A percentile compares a stretch with the other conserved stretches of the same genome.
These are phyloP conservation scores for Tetrastigma voinierianum DNA, from an alignment of 164 flowering plant species.

Conservation along the genomic window DNA sequence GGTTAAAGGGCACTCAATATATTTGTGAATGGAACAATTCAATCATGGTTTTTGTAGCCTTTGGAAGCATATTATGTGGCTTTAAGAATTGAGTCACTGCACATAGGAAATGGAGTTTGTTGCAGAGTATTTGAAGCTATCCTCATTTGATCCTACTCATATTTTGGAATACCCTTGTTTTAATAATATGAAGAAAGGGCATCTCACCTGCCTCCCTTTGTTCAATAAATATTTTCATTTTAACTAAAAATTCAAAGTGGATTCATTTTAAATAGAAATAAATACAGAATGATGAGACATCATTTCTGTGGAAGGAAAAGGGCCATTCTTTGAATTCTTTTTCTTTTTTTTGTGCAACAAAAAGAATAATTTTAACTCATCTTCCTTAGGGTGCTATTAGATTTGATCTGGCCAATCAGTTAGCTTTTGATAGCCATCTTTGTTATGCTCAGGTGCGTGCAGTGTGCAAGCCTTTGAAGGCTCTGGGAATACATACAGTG, in stretches of 20 bases:
- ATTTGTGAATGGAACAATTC: neutral
- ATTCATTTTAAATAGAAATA: neutral
- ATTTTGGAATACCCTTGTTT: neutral
- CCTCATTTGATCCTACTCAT: neutral
- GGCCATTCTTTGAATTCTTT: neutral
- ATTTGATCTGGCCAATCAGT: neutral
- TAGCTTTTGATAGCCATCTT: neutral
- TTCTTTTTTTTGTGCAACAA: neutral
- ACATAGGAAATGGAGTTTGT: too few species aligned
- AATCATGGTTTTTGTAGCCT: neutral
- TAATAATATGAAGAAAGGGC: too few species aligned
- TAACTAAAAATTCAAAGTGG: neutral
- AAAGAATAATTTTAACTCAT: neutral
- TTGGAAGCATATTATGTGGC: neutral
- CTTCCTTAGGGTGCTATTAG: neutral
- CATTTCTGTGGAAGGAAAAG: neutral
- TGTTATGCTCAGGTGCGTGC: slow-evolving; percentile 52
- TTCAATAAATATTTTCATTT: too few species aligned
- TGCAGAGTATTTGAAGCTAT: neutral
- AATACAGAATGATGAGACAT: too few species aligned
- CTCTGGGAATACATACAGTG: slow-evolving; percentile 79
- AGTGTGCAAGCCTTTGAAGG: slow-evolving; percentile 82
- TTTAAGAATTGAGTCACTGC: neutral
- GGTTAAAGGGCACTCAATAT: too few species aligned
- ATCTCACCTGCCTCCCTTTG: too few species aligned